These are phyloP conservation scores for Eutypella sp. DNA, from an alignment of 2,329 filamentous ascomycete species.

Conservation along the genomic window DNA sequence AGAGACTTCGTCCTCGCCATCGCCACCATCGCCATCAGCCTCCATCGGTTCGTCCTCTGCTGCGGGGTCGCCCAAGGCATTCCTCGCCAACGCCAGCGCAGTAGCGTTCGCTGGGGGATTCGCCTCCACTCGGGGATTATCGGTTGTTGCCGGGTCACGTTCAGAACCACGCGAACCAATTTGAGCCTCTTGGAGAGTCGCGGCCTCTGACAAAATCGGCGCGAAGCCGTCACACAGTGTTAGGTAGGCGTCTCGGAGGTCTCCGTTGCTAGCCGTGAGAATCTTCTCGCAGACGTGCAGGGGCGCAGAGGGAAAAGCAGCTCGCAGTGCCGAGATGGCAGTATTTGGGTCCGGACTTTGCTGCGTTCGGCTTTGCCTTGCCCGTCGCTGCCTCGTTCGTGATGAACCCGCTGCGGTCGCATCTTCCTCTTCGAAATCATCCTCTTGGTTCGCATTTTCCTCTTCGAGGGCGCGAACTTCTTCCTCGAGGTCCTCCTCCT, in stretches of 20 bases:
- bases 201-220: conserved; percentile 20
- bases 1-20: conserved; percentile 22
- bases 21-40: conserved; percentile 22
- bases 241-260: conserved; percentile 34
- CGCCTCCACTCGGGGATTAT: neutral
- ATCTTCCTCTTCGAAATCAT: conserved; percentile 18
- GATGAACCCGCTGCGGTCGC: conserved; percentile 8
- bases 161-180: no score
- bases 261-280: conserved; percentile 26
- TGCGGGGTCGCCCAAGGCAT: no score
- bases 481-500: conserved; percentile 32
- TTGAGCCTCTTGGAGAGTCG: no score
- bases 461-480: conserved; percentile 40
- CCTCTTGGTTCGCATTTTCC: conserved; percentile 27
- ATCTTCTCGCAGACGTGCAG: conserved; percentile 31
- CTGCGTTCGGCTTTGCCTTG: no score
- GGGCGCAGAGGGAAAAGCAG: conserved; percentile 39
- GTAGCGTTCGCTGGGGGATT: neutral
- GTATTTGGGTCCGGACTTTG: conserved; percentile 13
- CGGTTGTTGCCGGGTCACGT: no score
- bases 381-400: no score
- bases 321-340: conserved; percentile 30
- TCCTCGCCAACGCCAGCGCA: neutral
- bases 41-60: no score
- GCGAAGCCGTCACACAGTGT: conserved; percentile 28